These are phyloP conservation scores for Casuarina equisetifolia DNA, from an alignment of 306 rosid genomes.

Conservation along the genomic window DNA sequence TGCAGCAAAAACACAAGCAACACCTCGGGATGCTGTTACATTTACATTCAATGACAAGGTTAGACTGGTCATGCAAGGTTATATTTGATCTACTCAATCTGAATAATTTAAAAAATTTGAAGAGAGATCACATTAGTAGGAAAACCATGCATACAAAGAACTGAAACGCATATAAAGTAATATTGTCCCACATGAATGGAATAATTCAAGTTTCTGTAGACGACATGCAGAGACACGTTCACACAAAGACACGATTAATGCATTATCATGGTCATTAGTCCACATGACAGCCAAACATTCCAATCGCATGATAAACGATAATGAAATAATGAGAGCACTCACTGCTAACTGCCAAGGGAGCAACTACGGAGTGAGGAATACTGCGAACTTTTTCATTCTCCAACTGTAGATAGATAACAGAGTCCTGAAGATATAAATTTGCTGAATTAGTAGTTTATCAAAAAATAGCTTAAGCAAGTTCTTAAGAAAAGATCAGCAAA, in stretches of 20 bases:
- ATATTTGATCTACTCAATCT: not conserved
- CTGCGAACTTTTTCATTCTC: conserved; percentile 73
- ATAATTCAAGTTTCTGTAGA: not conserved
- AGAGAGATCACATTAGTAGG: not conserved
- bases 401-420: conserved; percentile 45
- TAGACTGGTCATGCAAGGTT: not conserved
- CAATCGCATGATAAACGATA: conserved; percentile 5
- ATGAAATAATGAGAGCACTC: conserved; percentile 30
- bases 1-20: conserved; percentile 81
- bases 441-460: conserved; percentile 19
- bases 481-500: not conserved
- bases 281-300: not conserved
- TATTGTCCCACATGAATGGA: not conserved
- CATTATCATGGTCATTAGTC: not conserved
- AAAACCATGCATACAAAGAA: not conserved
- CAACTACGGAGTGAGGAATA: conserved; percentile 70
- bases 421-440: conserved; percentile 47
- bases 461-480: too few relatives aligned
- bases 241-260: not conserved
- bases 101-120: not conserved
- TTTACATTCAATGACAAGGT: conserved; percentile 3
- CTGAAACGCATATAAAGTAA: not conserved
- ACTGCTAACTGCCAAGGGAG: conserved; percentile 94
- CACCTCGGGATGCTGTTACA: conserved; percentile 81
- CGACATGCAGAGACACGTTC: not conserved